These are phyloP conservation scores for Ascoidea rubescens DNA, from an alignment of 805 yeast genomes.

Conservation along the genomic window DNA sequence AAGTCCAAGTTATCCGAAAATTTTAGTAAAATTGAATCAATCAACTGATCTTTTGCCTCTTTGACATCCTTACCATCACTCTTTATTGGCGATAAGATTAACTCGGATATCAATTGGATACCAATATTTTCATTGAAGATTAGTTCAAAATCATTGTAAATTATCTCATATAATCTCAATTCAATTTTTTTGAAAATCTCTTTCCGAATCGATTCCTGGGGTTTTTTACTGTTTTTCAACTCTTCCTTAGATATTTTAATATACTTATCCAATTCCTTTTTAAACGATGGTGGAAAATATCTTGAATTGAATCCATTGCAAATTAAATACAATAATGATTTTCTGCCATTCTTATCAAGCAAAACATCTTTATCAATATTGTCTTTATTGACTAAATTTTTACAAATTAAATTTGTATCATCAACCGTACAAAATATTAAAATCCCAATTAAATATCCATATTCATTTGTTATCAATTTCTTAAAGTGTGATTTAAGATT, in stretches of 20 bases:
- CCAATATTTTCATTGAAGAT: slow-evolving; percentile 63
- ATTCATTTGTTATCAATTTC: slow-evolving; percentile 68
- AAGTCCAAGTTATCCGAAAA: slow-evolving; percentile 46
- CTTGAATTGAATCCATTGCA: slow-evolving; percentile 60
- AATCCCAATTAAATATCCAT: slow-evolving; percentile 71
- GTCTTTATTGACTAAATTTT: slow-evolving; percentile 53
- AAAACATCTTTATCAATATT: slow-evolving; percentile 26
- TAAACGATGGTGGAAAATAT: slow-evolving; percentile 62
- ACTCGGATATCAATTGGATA: slow-evolving; percentile 70
- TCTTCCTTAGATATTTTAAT: slow-evolving; percentile 38
- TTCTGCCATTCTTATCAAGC: slow-evolving; percentile 63
- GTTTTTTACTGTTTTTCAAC: slow-evolving; percentile 62
- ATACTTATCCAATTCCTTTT: slow-evolving; percentile 46
- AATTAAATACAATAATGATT: slow-evolving; percentile 75
- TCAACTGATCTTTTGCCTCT: slow-evolving; percentile 31
- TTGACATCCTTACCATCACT: slow-evolving; percentile 27
- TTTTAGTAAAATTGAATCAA: slow-evolving; percentile 47
- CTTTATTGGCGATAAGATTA: slow-evolving; percentile 38
- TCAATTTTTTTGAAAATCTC: slow-evolving; percentile 56
- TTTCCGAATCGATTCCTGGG: slow-evolving; percentile 55
- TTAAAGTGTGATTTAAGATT: slow-evolving; percentile 63
- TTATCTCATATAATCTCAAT: slow-evolving; percentile 48
- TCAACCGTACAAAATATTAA: slow-evolving; percentile 78
- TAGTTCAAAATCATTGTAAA: slow-evolving; percentile 28
- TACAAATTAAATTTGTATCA: slow-evolving; percentile 75